phyloP scores from a whole-genome alignment of 805 yeast genomes.

The Starmerella tilneyi region DNA sequence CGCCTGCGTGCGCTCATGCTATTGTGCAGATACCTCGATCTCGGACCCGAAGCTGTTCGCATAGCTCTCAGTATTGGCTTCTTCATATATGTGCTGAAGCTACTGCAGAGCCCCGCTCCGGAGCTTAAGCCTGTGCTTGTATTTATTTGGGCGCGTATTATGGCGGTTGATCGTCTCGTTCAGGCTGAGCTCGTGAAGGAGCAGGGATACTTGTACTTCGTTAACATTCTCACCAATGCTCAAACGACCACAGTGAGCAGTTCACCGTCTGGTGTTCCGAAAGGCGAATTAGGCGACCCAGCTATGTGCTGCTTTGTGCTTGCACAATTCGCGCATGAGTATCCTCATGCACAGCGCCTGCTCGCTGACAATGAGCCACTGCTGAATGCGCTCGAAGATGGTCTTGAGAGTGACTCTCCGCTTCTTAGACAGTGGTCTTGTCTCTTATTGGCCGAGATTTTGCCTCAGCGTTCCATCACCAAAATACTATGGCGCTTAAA shows the following conservation, averaged over 20 bases:
- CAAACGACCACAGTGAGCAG: not conserved
- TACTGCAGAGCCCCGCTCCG: conserved; percentile 88
- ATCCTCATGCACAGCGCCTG: conserved; percentile 65
- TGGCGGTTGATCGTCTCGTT: conserved; percentile 87
- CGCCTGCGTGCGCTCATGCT: conserved; percentile 78
- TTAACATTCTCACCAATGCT: conserved; percentile 48
- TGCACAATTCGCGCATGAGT: conserved; percentile 73
- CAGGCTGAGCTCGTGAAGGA: conserved; percentile 90
- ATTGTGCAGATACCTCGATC: conserved; percentile 73
- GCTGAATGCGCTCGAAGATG: conserved; percentile 48
- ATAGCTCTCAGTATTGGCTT: conserved; percentile 88
- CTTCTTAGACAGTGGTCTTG: conserved; percentile 87
- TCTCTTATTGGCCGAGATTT: conserved; percentile 30
- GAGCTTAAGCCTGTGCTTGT: conserved; percentile 89
- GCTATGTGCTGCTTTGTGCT: conserved; percentile 93
- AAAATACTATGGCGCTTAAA: conserved; percentile 48
- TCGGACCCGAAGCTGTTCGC: conserved; percentile 97
- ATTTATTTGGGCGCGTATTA: conserved; percentile 94
- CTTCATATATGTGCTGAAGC: conserved; percentile 83
- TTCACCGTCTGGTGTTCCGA: not conserved
- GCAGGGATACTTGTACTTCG: conserved; percentile 78
- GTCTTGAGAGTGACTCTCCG: conserved; percentile 67
- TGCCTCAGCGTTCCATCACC: conserved; percentile 24
- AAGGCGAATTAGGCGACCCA: conserved; percentile 36
- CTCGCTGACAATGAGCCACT: conserved; percentile 62